These are phyloP conservation scores for Tanozyma kutaoensis DNA, from an alignment of 805 yeast species.

Conservation along the genomic window DNA sequence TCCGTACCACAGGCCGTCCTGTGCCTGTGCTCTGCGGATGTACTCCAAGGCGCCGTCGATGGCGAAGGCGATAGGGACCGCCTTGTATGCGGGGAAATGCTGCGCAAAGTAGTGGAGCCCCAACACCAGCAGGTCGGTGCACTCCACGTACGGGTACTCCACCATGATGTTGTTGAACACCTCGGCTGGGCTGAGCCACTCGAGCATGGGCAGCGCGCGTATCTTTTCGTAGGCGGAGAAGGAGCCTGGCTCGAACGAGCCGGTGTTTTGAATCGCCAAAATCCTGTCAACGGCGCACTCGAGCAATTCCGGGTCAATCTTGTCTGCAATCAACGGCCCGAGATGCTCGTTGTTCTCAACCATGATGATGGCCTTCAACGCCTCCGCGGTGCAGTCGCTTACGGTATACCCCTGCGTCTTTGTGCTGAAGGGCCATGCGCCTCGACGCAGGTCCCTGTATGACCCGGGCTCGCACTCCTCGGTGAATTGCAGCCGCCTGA, in stretches of 20 bases:
- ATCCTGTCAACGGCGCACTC: slow-evolving; percentile 66
- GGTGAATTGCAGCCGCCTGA: slow-evolving; percentile 75
- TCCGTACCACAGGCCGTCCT: slow-evolving; percentile 96
- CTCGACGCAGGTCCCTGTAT: slow-evolving; percentile 70
- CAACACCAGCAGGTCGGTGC: slow-evolving; percentile 89
- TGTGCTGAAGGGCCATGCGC: slow-evolving; percentile 96
- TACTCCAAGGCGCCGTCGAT: slow-evolving; percentile 64
- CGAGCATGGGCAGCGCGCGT: slow-evolving; percentile 67
- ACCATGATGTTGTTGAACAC: slow-evolving; percentile 98
- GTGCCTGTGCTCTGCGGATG: slow-evolving; percentile 51
- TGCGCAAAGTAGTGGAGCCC: slow-evolving; percentile 73
- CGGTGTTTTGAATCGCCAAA: slow-evolving; percentile 64
- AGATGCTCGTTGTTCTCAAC: slow-evolving; percentile 52
- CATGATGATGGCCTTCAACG: slow-evolving; percentile 88
- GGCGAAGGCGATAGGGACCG: slow-evolving; percentile 51
- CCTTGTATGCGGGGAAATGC: slow-evolving; percentile 48
- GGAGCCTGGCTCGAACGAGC: slow-evolving; percentile 74
- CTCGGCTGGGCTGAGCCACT: slow-evolving; percentile 85
- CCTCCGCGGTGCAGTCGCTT: slow-evolving; percentile 94
- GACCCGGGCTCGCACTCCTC: slow-evolving; percentile 66
- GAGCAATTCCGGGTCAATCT: slow-evolving; percentile 41
- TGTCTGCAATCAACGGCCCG: slow-evolving; percentile 13
- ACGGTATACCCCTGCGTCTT: slow-evolving; percentile 95
- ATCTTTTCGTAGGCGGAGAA: slow-evolving; percentile 86
- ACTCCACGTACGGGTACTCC: slow-evolving; percentile 95